phyloP scores from a whole-genome alignment of 2,329 filamentous ascomycete genomes.

The Stylonectria norvegica region DNA sequence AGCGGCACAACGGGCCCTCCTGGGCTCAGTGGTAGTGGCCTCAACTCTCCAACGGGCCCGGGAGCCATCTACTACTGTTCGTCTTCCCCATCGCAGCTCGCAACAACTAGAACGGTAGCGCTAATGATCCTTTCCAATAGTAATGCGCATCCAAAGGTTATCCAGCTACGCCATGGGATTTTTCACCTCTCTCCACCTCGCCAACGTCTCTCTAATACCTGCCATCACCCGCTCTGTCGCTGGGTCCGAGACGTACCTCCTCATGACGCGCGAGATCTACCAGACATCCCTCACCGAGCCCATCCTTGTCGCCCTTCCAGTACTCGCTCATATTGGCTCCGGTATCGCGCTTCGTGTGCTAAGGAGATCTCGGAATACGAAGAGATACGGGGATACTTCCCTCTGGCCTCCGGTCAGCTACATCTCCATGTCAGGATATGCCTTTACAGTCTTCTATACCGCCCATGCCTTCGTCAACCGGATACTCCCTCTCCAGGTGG shows the following conservation, averaged over 20 bases:
- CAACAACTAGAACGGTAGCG: neutral
- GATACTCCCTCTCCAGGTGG: slow-evolving; percentile 67
- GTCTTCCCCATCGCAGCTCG: slow-evolving; percentile 26
- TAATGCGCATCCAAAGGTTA: slow-evolving; percentile 72
- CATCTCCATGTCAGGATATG: slow-evolving; percentile 70
- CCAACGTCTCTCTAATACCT: slow-evolving; percentile 79
- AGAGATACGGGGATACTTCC: slow-evolving; percentile 64
- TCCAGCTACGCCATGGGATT: slow-evolving; percentile 80
- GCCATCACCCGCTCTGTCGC: slow-evolving; percentile 69
- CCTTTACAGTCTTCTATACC: slow-evolving; percentile 60
- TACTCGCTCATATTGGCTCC: slow-evolving; percentile 71
- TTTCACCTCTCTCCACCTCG: slow-evolving; percentile 73
- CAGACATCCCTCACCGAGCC: slow-evolving; percentile 80
- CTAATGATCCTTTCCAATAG: slow-evolving; percentile 11
- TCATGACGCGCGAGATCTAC: slow-evolving; percentile 89
- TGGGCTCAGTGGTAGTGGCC: slow-evolving; percentile 54
- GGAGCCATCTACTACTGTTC: slow-evolving; percentile 73
- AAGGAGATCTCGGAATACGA: slow-evolving; percentile 66
- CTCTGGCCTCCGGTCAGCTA: slow-evolving; percentile 69
- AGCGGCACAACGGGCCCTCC: slow-evolving; percentile 40
- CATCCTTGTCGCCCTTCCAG: slow-evolving; percentile 70
- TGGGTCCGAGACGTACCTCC: slow-evolving; percentile 77
- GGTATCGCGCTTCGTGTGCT: slow-evolving; percentile 75
- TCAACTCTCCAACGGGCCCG: slow-evolving; percentile 42
- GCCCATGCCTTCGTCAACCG: slow-evolving; percentile 77